Conservation (phyloP, 805 yeast species). For the Kuraishia piskuri region DNA sequence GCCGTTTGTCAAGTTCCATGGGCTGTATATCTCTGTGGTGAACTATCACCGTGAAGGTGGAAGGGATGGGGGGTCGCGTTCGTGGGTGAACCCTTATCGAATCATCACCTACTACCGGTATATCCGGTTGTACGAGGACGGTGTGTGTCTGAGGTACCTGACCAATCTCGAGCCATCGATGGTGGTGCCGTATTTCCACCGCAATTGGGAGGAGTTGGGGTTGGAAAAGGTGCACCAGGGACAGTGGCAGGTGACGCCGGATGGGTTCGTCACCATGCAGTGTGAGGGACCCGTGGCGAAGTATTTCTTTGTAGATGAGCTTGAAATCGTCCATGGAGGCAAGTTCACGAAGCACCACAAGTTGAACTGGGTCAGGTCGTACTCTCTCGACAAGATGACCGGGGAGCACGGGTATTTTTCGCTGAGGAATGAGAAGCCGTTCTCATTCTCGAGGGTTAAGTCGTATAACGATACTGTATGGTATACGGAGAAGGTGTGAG, state of each 20-base stretch:
- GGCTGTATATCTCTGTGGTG: conserved; percentile 79
- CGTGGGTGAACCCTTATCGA: conserved; percentile 70
- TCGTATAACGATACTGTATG: conserved; percentile 16
- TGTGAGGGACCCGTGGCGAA: conserved; percentile 51
- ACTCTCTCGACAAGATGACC: conserved; percentile 45
- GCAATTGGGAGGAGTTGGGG: conserved; percentile 20
- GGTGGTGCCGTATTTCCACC: conserved; percentile 49
- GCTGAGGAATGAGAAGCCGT: conserved; percentile 67
- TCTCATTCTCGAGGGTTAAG: conserved; percentile 62
- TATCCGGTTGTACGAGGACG: conserved; percentile 71
- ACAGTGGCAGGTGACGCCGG: conserved; percentile 47
- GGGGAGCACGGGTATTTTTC: conserved; percentile 48
- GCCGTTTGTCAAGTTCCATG: conserved; percentile 74
- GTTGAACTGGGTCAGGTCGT: conserved; percentile 62
- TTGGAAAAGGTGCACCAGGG: conserved; percentile 37
- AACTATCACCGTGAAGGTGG: conserved; percentile 83
- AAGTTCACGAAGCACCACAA: conserved; percentile 53
- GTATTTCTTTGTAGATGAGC: conserved; percentile 55
- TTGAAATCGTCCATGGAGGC: conserved; percentile 53
- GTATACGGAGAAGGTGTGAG: neutral
- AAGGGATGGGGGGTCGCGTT: conserved; percentile 50
- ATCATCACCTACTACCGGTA: conserved; percentile 87
- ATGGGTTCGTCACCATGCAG: conserved; percentile 41
- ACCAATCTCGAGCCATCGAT: conserved; percentile 63
- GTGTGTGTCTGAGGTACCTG: conserved; percentile 60